phyloP scores from a whole-genome alignment of 2,329 filamentous ascomycete genomes.

The Fusarium kyushuense region DNA sequence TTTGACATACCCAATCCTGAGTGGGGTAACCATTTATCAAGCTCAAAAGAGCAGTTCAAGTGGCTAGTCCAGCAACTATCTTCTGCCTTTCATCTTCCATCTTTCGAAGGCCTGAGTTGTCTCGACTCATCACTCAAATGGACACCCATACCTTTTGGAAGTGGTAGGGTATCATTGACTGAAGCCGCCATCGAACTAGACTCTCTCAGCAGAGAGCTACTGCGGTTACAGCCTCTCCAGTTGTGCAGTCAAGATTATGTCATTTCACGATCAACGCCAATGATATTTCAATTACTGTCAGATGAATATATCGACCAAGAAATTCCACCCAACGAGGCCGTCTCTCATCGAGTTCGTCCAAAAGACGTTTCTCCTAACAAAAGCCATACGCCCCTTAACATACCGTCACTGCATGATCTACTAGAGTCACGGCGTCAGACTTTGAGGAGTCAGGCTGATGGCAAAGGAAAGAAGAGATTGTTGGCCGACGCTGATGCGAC shows the following conservation, averaged over 20 bases:
- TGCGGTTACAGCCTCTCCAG: conserved; percentile 17
- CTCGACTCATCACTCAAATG: conserved; percentile 45
- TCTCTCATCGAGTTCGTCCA: neutral
- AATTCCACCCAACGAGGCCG: neutral
- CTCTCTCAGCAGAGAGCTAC: conserved; percentile 16
- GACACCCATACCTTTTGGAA: conserved; percentile 36
- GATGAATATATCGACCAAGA: conserved; percentile 46
- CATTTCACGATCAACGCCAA: neutral
- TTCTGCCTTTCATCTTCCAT: conserved; percentile 10
- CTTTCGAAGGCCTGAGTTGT: neutral
- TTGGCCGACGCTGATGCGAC: conserved; percentile 32
- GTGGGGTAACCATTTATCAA: conserved; percentile 41
- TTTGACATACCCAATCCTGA: conserved; percentile 43
- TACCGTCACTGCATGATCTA: conserved; percentile 9
- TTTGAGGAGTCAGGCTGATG: conserved; percentile 6
- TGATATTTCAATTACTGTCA: conserved; percentile 23
- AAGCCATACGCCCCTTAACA: neutral
- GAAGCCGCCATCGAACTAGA: conserved; percentile 32
- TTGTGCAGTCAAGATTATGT: conserved; percentile 40
- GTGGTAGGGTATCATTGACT: conserved; percentile 3
- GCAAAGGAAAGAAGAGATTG: conserved; percentile 14
- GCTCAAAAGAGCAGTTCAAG: conserved; percentile 43
- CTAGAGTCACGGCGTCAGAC: neutral
- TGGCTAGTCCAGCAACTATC: conserved; percentile 39
- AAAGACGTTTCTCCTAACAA: neutral